Evolutionary conservation across 176 grass and related monocot species (phyloP).

Genomic region (Avena atlantica): DNA sequence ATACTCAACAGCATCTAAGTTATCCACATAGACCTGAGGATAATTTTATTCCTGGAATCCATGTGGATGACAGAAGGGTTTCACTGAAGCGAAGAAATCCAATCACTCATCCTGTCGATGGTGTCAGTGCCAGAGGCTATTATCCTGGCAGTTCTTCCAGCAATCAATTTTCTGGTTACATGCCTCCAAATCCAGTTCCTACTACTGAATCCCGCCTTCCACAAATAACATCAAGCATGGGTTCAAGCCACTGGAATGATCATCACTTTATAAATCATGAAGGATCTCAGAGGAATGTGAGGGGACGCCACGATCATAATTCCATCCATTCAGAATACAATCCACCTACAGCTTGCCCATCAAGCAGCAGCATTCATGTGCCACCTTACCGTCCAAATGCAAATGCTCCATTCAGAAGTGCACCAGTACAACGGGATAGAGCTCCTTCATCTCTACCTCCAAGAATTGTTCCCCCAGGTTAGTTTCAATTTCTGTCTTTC

Average conservation of each 20-base stretch:
- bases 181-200: conserved; percentile 44
- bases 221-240: conserved; percentile 34
- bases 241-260: conserved; percentile 46
- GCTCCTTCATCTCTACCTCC: conserved; percentile 47
- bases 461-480: conserved; percentile 62
- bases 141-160: conserved; percentile 56
- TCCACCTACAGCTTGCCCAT: conserved; percentile 44
- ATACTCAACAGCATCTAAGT: conserved; percentile 39
- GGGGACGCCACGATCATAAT: conserved; percentile 51
- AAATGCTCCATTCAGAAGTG: conserved; percentile 35
- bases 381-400: conserved; percentile 50
- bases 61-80: conserved; percentile 56
- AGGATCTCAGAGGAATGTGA: conserved; percentile 78
- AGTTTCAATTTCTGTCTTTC: conserved; percentile 28
- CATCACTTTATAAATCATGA: conserved; percentile 46
- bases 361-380: conserved; percentile 44
- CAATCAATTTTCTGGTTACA: conserved; percentile 44
- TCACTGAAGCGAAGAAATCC: conserved; percentile 63
- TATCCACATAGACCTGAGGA: conserved; percentile 53
- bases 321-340: conserved; percentile 42
- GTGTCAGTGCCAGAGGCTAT: conserved; percentile 25
- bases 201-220: conserved; percentile 43
- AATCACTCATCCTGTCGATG: conserved; percentile 48
- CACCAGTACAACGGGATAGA: conserved; percentile 46
- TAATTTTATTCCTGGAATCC: conserved; percentile 46